Conservation (phyloP, 768 basidiomycete species). For the Xerocomus brunneocitrinus region DNA sequence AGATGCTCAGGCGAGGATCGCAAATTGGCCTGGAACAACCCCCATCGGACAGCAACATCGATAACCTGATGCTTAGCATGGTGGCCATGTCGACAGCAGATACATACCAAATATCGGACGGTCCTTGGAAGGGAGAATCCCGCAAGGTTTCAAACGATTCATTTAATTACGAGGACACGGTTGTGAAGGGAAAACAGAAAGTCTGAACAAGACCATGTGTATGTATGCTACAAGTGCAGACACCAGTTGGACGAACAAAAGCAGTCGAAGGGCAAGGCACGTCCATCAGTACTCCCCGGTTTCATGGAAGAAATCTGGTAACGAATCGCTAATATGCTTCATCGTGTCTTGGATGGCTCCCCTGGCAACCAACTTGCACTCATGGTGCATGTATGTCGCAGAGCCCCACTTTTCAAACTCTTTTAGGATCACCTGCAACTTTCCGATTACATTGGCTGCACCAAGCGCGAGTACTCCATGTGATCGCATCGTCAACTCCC, state of each 20-base stretch:
- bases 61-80: slow-evolving; percentile 40
- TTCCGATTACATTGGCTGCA: slow-evolving; percentile 63
- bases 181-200: slow-evolving; percentile 24
- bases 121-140: slow-evolving; percentile 27
- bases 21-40: slow-evolving; percentile 32
- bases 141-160: slow-evolving; percentile 11
- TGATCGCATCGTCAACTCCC: slow-evolving; percentile 68
- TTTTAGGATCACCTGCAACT: slow-evolving; percentile 56
- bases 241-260: neutral
- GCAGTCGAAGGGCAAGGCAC: neutral
- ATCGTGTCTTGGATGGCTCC: slow-evolving; percentile 52
- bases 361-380: slow-evolving; percentile 59
- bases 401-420: slow-evolving; percentile 69
- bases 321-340: slow-evolving; percentile 50
- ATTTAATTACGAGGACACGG: slow-evolving; percentile 23
- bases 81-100: slow-evolving; percentile 27
- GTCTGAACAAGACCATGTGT: slow-evolving; percentile 7
- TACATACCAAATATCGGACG: slow-evolving; percentile 18
- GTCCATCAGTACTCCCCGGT: slow-evolving; percentile 27
- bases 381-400: slow-evolving; percentile 76
- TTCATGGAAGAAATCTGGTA: slow-evolving; percentile 59
- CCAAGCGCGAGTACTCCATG: slow-evolving; percentile 58
- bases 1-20: slow-evolving; percentile 34
- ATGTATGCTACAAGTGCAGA: neutral
- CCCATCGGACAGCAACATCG: slow-evolving; percentile 36